Evolutionary conservation across 306 rosid species (phyloP), one percentile per base, ranked within the genome.

Genomic region (Trichosanthes cucumerina): DNA sequence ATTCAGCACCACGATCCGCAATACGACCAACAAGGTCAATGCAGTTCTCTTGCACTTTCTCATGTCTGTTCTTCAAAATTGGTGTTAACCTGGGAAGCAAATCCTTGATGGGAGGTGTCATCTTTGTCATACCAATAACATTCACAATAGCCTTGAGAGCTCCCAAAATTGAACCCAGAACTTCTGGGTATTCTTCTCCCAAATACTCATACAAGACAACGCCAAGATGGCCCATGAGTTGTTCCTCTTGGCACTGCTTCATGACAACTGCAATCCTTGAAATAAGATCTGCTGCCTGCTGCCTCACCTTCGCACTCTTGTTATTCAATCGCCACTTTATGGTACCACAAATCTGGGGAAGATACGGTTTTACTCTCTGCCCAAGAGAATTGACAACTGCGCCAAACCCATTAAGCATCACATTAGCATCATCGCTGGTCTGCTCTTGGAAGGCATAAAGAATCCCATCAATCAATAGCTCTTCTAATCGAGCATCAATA

Each of bases 381-480:
- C 98, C 98, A 39, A 94, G 96, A n/a, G 98, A 83, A 82, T 94
- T 94, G 41, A 94, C 96, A 76, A 94, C 98, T 0, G 97, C 98
- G 16, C 97, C 98, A 49, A 94, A 94, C 66, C 98, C 96, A 36
- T 94, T 94, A 83, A 92, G 97, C 98, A 93, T 93, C 62, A 93
- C 98, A 79, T 93, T 93, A 36, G 98, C 97, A 85, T 93, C 98
- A 70, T 93, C 98, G 63, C 98, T 93, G 78, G 98, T 93, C 89
- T 93, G 98, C 90, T 93, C 98, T 92, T 93, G 97, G 89, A 93
- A 93, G 57, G 98, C 98, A 63, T 93, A 93, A 2, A 93, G 97
- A 82, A 93, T 92, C 57, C 97, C 98, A 85, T 93, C 98, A 19
- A 93, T 93, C 85, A 93, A 83, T 74, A 93, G 92, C 87, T 94